Evolutionary conservation across 2,329 filamentous ascomycete genomes (phyloP).

Genomic region (Aspergillus aculeatinus): DNA sequence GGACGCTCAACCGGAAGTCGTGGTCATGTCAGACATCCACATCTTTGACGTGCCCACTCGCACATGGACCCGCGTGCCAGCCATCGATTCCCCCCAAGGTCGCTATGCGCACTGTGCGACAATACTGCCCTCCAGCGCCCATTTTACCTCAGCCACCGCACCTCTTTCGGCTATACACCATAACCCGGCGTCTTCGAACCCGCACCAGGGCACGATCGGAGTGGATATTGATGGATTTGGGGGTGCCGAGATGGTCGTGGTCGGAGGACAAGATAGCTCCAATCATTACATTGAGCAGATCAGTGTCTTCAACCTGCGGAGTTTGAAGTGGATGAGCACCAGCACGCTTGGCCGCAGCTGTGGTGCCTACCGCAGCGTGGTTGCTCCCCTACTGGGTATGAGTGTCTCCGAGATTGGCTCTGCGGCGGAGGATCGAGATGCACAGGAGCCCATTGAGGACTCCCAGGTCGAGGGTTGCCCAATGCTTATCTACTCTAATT

Average conservation of each 20-base stretch:
- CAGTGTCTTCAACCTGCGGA: slow-evolving; percentile 94
- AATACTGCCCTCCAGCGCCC: slow-evolving; percentile 81
- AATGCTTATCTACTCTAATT: slow-evolving; percentile 98
- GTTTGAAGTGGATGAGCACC: slow-evolving; percentile 92
- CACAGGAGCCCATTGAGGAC: slow-evolving; percentile 33
- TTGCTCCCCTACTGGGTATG: slow-evolving; percentile 67
- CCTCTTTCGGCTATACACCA: slow-evolving; percentile 85
- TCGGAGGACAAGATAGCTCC: slow-evolving; percentile 93
- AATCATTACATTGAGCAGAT: slow-evolving; percentile 99
- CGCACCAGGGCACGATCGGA: slow-evolving; percentile 84
- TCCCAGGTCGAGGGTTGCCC: slow-evolving; percentile 49
- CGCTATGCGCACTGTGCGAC: slow-evolving; percentile 96
- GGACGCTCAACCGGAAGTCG: slow-evolving; percentile 78
- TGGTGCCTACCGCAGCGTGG: slow-evolving; percentile 93
- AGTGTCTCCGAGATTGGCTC: slow-evolving; percentile 47
- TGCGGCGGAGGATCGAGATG: slow-evolving; percentile 40
- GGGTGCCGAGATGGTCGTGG: slow-evolving; percentile 94
- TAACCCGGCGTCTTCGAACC: slow-evolving; percentile 77
- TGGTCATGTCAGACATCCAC: slow-evolving; percentile 97
- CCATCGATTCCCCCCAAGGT: slow-evolving; percentile 81
- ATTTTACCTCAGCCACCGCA: slow-evolving; percentile 80
- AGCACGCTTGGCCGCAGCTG: slow-evolving; percentile 86
- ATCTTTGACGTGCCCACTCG: slow-evolving; percentile 83
- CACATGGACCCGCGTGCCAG: slow-evolving; percentile 80
- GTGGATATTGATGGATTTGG: slow-evolving; percentile 86